Conservation (phyloP, 345 rosid species). For the Eucalyptus fibrosa region DNA sequence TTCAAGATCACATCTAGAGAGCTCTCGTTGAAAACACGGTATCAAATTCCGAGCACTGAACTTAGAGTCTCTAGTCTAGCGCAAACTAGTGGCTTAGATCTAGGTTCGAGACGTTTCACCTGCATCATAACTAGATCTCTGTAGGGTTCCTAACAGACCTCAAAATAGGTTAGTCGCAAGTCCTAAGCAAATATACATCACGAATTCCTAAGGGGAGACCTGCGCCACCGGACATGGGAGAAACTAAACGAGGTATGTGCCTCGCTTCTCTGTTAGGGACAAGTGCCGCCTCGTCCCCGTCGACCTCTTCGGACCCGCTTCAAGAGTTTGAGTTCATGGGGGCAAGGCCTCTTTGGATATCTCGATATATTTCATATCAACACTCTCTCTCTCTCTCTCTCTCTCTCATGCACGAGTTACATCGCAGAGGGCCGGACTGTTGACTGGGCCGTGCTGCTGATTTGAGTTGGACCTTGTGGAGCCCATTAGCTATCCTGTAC, state of each 20-base stretch:
- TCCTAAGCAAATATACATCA: not conserved
- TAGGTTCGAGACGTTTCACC: not conserved
- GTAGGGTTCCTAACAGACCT: not conserved
- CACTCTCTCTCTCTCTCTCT: not conserved
- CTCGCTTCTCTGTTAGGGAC: not conserved
- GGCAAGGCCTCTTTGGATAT: not conserved
- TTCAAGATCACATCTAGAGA: not conserved
- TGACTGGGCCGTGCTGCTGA: too few species aligned
- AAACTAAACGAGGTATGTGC: not conserved
- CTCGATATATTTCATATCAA: not conserved
- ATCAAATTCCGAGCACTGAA: not conserved
- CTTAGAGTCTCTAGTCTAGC: not conserved
- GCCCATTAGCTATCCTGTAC: not conserved
- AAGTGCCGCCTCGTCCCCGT: not conserved
- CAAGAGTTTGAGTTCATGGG: not conserved
- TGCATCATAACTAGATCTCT: not conserved
- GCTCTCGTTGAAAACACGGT: not conserved
- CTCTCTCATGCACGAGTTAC: not conserved
- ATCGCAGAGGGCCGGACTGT: not conserved
- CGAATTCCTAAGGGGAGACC: not conserved
- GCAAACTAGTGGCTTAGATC: not conserved
- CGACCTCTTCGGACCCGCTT: not conserved
- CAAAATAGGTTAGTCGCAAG: not conserved
- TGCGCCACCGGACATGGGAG: not conserved
- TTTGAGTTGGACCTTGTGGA: not conserved